Base-by-base conservation (phyloP, 2,329 filamentous ascomycete species). In the Exserohilum turcica region DNA sequence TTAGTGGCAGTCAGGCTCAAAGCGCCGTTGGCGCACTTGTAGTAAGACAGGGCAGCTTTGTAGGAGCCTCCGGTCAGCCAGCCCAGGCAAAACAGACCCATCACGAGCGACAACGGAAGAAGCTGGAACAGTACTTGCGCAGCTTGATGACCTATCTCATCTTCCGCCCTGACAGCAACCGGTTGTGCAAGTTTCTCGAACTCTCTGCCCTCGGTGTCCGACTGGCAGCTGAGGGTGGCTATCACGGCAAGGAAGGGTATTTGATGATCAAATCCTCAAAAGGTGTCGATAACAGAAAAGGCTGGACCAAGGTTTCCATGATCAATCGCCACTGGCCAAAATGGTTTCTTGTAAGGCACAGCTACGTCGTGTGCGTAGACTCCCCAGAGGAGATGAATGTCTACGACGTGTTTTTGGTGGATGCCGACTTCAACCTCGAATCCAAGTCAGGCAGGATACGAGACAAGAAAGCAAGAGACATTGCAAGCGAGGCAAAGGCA, bases 341-440 rank as follows among this genome's bases (percentile, higher is more conserved):
- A 74, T 99, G 94, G 94, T 99, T 99, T 72, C 80, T 97, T 16
- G 92, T 99, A n/a, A 84, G 94, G 45, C 92, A 97, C 75, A 97
- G 92, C 77, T 99, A 99, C 69, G 88, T 99, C 54, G 93, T 96
- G 38, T 97, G 93, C 64, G 92, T 97, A n/a, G 93, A 97, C 71
- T 97, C 94, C 0, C 94, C 94, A 0, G 93, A 97, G 73, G 96
- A 96, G 65, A 96, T 97, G 89, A 93, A 96, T 67, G 95, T 97
- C 29, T 97, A 96, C 72, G 95, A 99, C 76, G 94, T 99, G 18
- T 97, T 97, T 74, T 82, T 99, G n/a, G 90, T 97, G 21, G 94
- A 99, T 70, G 83, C 89, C 1, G 88, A 90, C 65, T 99, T 99
- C 76, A 82, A 84, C 46, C 86, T 97, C 43, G 86, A 92, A 58